Base-by-base conservation (phyloP, 2,329 filamentous ascomycete genomes). In the Acrocalymma vagum region DNA sequence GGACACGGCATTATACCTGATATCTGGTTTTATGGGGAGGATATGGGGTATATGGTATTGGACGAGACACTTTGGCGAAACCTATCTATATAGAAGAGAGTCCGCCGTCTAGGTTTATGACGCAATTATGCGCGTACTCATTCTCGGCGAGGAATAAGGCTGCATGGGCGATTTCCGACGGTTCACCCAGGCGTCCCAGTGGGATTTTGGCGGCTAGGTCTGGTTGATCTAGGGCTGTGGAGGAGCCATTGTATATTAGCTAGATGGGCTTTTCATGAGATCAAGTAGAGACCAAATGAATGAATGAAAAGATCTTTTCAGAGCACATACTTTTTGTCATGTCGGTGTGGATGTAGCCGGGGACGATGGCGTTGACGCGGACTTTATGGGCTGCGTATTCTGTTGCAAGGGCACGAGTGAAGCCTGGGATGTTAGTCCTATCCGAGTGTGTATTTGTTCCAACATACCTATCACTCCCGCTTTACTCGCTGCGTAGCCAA, bases 41-140 rank as follows among this genome's bases (percentile, higher is more conserved):
- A n/a, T n/a, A n/a, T n/a, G n/a, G n/a, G n/a, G n/a, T n/a, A n/a
- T n/a, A n/a, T n/a, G n/a, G n/a, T n/a, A n/a, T n/a, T n/a, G 18
- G 30, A 17, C 26, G 18, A 26, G 17, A 31, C 22, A 13, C 22
- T 30, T 22, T 20, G 14, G 23, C 26, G 17, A 16, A 9, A 21
- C 15, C 27, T 49, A n/a, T n/a, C 46, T 46, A 68, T 4, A 72
- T 56, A 34, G 87, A 88, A 67, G 87, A 91, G 53, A 95, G 68
- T 2, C 91, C 91, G 11, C 91, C 91, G 69, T 95, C 91, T 18
- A 96, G 77, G 66, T 92, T 94, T 35, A 96, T 76, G 34, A 92
- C 79, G 66, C 89, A 94, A 53, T 95, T 95, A 67, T 93, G 93
- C 40, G 90, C 88, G 70, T 93, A 96, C 48, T 81, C 74, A 67